A percentile compares a stretch with the other conserved stretches of the same genome.
phyloP scores from a whole-genome alignment of 1,139 yeast genomes.

The Eremothecium sinecaudum region DNA sequence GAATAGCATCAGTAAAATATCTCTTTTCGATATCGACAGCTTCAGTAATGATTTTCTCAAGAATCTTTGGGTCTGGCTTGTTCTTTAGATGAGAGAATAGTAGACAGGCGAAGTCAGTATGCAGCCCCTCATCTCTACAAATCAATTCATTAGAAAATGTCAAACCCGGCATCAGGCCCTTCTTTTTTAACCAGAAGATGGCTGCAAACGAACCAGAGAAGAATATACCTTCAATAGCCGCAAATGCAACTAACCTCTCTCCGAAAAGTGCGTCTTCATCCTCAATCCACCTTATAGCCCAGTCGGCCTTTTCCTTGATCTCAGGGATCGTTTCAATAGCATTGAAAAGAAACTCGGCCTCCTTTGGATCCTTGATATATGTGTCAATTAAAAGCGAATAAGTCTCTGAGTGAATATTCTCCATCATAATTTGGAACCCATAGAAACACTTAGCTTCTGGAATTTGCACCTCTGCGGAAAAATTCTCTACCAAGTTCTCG shows the following conservation, averaged over 20 bases:
- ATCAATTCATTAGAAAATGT: constrained; percentile 94
- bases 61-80: constrained; percentile 72
- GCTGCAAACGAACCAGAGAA: constrained; percentile 97
- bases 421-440: constrained; percentile 99
- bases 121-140: constrained; percentile 97
- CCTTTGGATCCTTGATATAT: constrained; percentile 90
- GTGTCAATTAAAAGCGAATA: constrained; percentile 90
- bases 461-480: constrained; percentile 91
- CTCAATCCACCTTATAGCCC: constrained; percentile 95
- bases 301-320: constrained; percentile 91
- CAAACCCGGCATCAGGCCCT: constrained; percentile 97
- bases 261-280: constrained; percentile 82
- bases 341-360: constrained; percentile 78
- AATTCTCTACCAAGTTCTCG: constrained; percentile 93
- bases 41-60: constrained; percentile 81
- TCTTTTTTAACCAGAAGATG: constrained; percentile 94
- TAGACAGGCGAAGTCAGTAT: constrained; percentile 95
- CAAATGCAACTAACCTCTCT: constrained; percentile 95
- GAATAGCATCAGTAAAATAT: constrained; percentile 88
- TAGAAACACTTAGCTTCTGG: constrained; percentile 98
- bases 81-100: constrained; percentile 85
- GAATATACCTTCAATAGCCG: constrained; percentile 98
- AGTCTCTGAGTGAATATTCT: constrained; percentile 95
- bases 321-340: constrained; percentile 93
- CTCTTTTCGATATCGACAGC: constrained; percentile 93